These are phyloP conservation scores for Fusarium chaquense DNA, from an alignment of 2,329 filamentous ascomycete genomes.

Conservation along the genomic window DNA sequence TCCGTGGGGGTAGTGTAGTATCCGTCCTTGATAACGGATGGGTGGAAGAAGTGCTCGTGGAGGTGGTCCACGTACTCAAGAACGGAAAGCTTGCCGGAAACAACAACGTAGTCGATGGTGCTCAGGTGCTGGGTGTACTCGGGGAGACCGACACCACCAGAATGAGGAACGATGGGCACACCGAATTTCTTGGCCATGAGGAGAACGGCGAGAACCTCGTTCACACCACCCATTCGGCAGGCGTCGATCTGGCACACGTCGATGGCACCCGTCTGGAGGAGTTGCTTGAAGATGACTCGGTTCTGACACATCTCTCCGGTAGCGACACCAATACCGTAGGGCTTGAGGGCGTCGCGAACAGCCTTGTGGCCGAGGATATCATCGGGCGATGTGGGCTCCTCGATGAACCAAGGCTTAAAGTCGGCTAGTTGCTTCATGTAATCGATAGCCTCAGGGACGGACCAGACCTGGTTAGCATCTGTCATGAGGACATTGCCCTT, in stretches of 20 bases:
- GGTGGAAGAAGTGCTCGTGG: slow-evolving; percentile 92
- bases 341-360: slow-evolving; percentile 81
- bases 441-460: slow-evolving; percentile 86
- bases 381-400: slow-evolving; percentile 91
- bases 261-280: slow-evolving; percentile 82
- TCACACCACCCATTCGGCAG: slow-evolving; percentile 89
- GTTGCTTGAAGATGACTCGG: slow-evolving; percentile 93
- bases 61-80: slow-evolving; percentile 94
- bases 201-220: slow-evolving; percentile 91
- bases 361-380: slow-evolving; percentile 91
- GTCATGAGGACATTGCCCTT: slow-evolving; percentile 89
- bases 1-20: slow-evolving; percentile 88
- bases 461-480: slow-evolving; percentile 94
- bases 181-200: slow-evolving; percentile 84
- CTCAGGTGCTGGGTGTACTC: slow-evolving; percentile 95
- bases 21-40: slow-evolving; percentile 82
- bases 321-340: slow-evolving; percentile 83
- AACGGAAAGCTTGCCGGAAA: slow-evolving; percentile 82
- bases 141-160: slow-evolving; percentile 87
- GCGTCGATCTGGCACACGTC: slow-evolving; percentile 93
- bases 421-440: slow-evolving; percentile 86
- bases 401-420: slow-evolving; percentile 94
- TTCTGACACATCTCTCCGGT: slow-evolving; percentile 98
- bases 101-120: slow-evolving; percentile 92
- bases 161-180: slow-evolving; percentile 89